Percentiles rank a stretch among this genome's conserved stretches.
Evolutionary conservation across 2,329 filamentous ascomycete species (phyloP).

Genomic region (Penicillium sclerotigenum): DNA sequence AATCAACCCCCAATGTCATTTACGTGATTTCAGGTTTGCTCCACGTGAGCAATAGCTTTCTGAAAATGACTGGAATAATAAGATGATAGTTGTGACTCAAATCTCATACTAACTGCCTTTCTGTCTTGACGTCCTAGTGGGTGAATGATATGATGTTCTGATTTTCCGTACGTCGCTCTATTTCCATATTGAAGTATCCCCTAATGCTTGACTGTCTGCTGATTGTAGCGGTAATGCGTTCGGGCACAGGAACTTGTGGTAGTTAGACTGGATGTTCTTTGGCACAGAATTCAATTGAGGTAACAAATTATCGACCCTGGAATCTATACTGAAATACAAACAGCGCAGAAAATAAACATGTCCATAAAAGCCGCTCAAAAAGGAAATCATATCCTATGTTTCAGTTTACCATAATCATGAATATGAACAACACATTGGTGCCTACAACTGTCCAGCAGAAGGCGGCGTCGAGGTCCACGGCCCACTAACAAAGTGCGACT

Average conservation of each 20-base stretch:
- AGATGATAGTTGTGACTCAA: background rate
- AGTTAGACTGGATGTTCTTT: background rate
- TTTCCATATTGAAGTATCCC: background rate
- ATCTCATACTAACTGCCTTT: background rate
- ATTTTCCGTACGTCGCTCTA: too few relatives aligned
- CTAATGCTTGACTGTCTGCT: background rate
- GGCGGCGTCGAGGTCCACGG: conserved; percentile 25
- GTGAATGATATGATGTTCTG: background rate
- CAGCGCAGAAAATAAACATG: background rate
- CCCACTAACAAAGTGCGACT: conserved; percentile 32
- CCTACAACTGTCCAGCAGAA: conserved; percentile 2
- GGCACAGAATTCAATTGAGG: background rate
- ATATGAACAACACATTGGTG: background rate
- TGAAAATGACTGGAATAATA: background rate
- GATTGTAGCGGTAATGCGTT: background rate
- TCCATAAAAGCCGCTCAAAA: background rate
- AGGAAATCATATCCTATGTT: background rate
- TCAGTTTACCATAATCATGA: background rate
- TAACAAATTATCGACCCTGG: background rate
- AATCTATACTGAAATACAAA: conserved; percentile 2
- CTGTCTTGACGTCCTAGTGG: background rate
- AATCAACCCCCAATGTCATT: background rate
- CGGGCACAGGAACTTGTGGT: background rate
- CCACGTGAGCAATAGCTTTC: background rate
- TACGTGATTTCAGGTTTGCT: background rate